phyloP scores from a whole-genome alignment of 768 basidiomycete species.

The Glaciozyma martinii region DNA sequence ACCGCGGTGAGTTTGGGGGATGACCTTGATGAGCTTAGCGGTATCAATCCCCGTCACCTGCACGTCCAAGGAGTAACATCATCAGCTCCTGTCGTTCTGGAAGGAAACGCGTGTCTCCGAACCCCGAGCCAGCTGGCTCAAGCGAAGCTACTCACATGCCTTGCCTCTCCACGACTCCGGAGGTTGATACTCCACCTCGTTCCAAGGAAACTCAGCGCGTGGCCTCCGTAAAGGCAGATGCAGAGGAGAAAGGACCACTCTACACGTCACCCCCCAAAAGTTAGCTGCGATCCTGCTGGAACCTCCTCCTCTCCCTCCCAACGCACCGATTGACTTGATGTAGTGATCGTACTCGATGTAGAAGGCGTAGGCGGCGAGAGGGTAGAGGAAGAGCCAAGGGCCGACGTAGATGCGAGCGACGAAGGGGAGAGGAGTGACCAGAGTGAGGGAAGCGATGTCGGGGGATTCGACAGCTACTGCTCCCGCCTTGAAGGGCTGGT shows the following conservation, averaged over 20 bases:
- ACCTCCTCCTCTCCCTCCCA: not conserved
- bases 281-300: not conserved
- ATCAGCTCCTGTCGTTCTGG: constrained; percentile 40
- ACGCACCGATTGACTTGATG: constrained; percentile 48
- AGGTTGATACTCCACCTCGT: constrained; percentile 82
- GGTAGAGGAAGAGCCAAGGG: constrained; percentile 42
- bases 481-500: constrained; percentile 6
- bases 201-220: constrained; percentile 82
- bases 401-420: constrained; percentile 39
- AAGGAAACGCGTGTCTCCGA: not conserved
- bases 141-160: constrained; percentile 48
- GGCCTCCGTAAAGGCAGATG: constrained; percentile 70
- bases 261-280: constrained; percentile 46
- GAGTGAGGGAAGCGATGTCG: constrained; percentile 10
- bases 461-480: not conserved
- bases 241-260: constrained; percentile 97
- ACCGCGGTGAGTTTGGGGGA: constrained; percentile 29
- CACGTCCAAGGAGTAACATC: constrained; percentile 43
- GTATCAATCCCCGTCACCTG: constrained; percentile 17
- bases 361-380: constrained; percentile 62
- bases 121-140: not conserved
- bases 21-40: constrained; percentile 21
- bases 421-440: constrained; percentile 34
- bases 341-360: constrained; percentile 81
- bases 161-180: constrained; percentile 69